A percentile compares a stretch with the other conserved stretches of the same genome.
phyloP scores from a whole-genome alignment of 106 monocot species.

The Phalaenopsis aphrodite region DNA sequence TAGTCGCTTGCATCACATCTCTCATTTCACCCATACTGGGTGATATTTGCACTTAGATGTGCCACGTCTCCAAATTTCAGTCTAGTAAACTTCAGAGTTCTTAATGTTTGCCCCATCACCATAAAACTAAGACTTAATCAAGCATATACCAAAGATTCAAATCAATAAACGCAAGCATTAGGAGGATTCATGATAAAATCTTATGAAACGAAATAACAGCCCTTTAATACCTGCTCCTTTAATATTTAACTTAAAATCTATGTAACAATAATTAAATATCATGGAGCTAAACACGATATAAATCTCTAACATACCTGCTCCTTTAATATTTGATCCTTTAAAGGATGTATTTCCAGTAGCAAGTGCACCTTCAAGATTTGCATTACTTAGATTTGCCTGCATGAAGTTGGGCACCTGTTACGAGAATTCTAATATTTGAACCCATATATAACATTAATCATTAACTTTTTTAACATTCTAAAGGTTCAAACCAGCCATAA shows the following conservation, averaged over 20 bases:
- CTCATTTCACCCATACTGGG: too few relatives aligned
- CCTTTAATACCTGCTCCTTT: too few relatives aligned
- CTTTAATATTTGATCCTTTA: constrained; percentile 63
- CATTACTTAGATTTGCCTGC: constrained; percentile 88
- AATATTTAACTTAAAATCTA: background rate
- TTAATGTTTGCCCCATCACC: too few relatives aligned
- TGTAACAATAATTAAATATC: background rate
- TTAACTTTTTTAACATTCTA: background rate
- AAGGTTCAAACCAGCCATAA: background rate
- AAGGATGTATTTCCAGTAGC: constrained; percentile 94
- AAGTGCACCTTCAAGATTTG: constrained; percentile 89
- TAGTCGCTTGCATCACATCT: too few relatives aligned
- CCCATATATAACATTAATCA: background rate
- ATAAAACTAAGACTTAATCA: too few relatives aligned
- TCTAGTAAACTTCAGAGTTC: too few relatives aligned
- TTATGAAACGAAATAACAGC: too few relatives aligned
- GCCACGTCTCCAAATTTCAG: too few relatives aligned
- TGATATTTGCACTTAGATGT: too few relatives aligned
- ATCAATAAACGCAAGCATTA: too few relatives aligned
- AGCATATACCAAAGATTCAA: too few relatives aligned
- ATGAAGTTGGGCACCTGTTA: background rate
- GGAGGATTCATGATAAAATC: too few relatives aligned
- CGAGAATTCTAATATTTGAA: background rate
- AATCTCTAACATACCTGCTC: constrained; percentile 51
- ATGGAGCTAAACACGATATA: background rate